These are phyloP conservation scores for Malus orientalis DNA, from an alignment of 306 rosid species.

Conservation along the genomic window DNA sequence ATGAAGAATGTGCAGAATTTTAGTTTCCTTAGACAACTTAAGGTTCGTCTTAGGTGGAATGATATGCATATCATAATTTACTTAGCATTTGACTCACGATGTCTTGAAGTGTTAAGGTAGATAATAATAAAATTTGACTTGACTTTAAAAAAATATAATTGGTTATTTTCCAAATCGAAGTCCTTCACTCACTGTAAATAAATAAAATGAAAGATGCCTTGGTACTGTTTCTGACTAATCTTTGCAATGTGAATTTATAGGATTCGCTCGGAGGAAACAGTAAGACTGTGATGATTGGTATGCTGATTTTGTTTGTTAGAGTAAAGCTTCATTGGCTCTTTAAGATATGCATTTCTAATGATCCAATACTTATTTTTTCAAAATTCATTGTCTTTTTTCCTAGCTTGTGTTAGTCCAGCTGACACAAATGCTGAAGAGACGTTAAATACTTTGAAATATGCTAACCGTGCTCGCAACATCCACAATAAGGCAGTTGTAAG, in stretches of 20 bases:
- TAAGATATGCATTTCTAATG: neutral
- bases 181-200: neutral
- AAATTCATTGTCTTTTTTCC: constrained; percentile 11
- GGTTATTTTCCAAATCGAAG: neutral
- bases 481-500: constrained; percentile 96
- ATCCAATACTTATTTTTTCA: neutral
- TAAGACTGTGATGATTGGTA: constrained; percentile 98
- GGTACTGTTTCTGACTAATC: constrained; percentile 3
- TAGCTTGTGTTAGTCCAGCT: constrained; percentile 99
- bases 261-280: constrained; percentile 98
- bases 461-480: constrained; percentile 97
- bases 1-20: neutral
- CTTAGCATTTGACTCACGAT: neutral
- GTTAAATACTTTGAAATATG: constrained; percentile 89
- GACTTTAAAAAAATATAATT: neutral
- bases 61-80: neutral
- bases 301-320: neutral
- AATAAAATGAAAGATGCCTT: neutral
- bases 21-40: too few species aligned
- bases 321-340: neutral
- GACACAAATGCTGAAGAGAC: constrained; percentile 98
- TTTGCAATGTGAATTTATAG: constrained; percentile 36
- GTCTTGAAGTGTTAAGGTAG: neutral
- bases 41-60: neutral
- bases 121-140: neutral